Base-by-base conservation (phyloP, 2,329 filamentous ascomycete species). In the Raffaelea albimanens region DNA sequence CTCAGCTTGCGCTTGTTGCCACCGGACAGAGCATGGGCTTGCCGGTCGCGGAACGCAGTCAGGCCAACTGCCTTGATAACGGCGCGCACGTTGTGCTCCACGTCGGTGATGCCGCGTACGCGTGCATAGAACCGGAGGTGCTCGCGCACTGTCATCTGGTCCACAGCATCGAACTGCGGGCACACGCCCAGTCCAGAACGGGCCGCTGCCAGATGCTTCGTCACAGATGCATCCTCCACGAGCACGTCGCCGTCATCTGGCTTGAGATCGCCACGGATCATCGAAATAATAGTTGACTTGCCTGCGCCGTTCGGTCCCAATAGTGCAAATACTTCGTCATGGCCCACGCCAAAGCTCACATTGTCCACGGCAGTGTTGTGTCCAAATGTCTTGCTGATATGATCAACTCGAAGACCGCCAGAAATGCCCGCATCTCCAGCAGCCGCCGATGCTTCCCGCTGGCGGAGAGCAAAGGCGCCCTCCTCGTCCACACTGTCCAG, bases 1-100 rank as follows among this genome's bases (percentile, higher is more conserved):
- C 81, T 87, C 1, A 97, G 70, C 64, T 96, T 97, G n/a, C 90
- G 76, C 68, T 94, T 94, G 67, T 95, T 96, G 25, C 91, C 91
- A 9, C 91, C 90, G 0, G 85, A 91, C 0, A 96, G 74, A 41
- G 85, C 84, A 47, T 77, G 74, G 0, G 87, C 90, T 75, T 91
- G 87, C 22, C 88, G 78, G 8, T 78, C 72, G 3, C 77, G 70
- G 66, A 89, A 95, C 0, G 76, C 72, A 7, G 73, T 66, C 0
- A 96, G 72, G 0, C 89, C 88, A 1, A 95, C 89, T 1, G 89
- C 89, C 33, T 76, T 70, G n/a, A 95, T 71, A 4, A 95, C 80
- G 25, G 85, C 82, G 1, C 71, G 67, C 1, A 95, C 87, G 55
- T 95, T 94, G 63, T 87, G 76, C 18, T 83, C 71, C 2, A 93